These are phyloP conservation scores for Verticillium albo-atrum DNA, from an alignment of 2,329 filamentous ascomycete species.

Conservation along the genomic window DNA sequence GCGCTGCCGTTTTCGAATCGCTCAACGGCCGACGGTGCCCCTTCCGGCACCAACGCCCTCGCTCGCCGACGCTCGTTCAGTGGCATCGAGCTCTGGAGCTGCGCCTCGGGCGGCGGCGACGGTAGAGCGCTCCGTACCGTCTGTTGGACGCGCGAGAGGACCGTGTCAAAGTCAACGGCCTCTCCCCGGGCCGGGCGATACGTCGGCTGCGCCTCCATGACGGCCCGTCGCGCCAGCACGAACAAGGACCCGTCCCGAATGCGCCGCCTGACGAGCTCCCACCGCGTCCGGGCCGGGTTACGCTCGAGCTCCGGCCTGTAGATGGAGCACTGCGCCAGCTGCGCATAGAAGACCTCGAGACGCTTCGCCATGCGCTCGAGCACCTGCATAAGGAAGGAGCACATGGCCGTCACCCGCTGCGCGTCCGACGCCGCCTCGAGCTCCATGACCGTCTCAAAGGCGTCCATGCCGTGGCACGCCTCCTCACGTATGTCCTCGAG, in stretches of 20 bases:
- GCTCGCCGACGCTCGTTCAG: conserved; percentile 29
- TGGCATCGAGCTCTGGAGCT: background rate
- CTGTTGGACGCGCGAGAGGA: conserved; percentile 37
- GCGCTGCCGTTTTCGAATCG: conserved; percentile 36
- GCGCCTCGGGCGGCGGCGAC: conserved; percentile 10
- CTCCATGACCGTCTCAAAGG: conserved; percentile 41
- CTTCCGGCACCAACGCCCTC: conserved; percentile 29
- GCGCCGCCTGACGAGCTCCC: conserved; percentile 43
- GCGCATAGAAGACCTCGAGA: conserved; percentile 46
- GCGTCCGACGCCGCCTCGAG: conserved; percentile 24
- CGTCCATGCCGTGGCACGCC: conserved; percentile 50
- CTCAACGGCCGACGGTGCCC: conserved; percentile 30
- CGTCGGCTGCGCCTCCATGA: conserved; percentile 20
- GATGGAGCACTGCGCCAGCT: conserved; percentile 42
- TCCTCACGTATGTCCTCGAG: conserved; percentile 50
- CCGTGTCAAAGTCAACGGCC: conserved; percentile 38
- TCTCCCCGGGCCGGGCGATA: conserved; percentile 19
- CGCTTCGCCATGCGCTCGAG: conserved; percentile 49
- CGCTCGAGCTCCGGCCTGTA: conserved; percentile 47
- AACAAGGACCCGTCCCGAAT: conserved; percentile 49
- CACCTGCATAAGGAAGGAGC: conserved; percentile 44
- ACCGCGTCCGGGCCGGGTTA: conserved; percentile 47
- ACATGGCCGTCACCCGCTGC: conserved; percentile 29
- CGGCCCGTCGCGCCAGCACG: conserved; percentile 34
- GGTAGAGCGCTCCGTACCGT: conserved; percentile 19